Evolutionary conservation across 225 moss, liverwort and hornwort genomes (phyloP), one percentile per base, ranked within the genome.

Genomic region (Marchantia paleacea): DNA sequence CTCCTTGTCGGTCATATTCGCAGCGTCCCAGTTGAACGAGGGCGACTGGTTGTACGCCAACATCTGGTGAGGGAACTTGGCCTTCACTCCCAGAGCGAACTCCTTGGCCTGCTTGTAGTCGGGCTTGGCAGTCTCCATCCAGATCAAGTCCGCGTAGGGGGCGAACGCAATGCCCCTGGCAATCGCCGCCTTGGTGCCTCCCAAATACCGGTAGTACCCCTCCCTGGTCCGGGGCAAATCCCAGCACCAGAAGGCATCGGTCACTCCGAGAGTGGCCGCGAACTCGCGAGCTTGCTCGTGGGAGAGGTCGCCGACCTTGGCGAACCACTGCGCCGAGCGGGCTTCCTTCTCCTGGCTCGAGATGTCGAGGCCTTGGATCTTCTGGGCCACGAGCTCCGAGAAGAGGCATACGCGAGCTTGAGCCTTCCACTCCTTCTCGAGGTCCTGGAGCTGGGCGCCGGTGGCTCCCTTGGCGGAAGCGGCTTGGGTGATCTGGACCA

Each of bases 11-110:
- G 82, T 83, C 92, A 94, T 88, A 58, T 90, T 90, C 0, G 93
- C 93, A 54, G 92, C 90, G 78, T 94, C 93, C 93, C 93, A 94
- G 85, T 94, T 94, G 89, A 94, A 94, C 49, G 90, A 90, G 24
- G 93, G 93, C 52, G 92, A 92, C 81, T 90, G 84, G 74, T 94
- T 94, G 85, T 94, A 94, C 9, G 93, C 93, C 81, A 94, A 68
- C 93, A 94, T 94, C 47, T 61, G 0, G 68, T 94, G 88, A 39
- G 93, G 92, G 55, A 86, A 85, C 85, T 5, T 72, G 0, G 87
- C 83, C 39, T 52, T 82, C 83, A 94, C 86, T 24, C 93, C 81
- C 22, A 49, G 75, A 30, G 91, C 88, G 67, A 93, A 93, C 52
- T 81, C 86, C 6, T 87, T 83, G 4, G 93, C 93, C 82, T 93